Evolutionary conservation across 768 basidiomycete genomes (phyloP), one percentile per base, ranked within the genome.

Genomic region (Trametes cingulata): DNA sequence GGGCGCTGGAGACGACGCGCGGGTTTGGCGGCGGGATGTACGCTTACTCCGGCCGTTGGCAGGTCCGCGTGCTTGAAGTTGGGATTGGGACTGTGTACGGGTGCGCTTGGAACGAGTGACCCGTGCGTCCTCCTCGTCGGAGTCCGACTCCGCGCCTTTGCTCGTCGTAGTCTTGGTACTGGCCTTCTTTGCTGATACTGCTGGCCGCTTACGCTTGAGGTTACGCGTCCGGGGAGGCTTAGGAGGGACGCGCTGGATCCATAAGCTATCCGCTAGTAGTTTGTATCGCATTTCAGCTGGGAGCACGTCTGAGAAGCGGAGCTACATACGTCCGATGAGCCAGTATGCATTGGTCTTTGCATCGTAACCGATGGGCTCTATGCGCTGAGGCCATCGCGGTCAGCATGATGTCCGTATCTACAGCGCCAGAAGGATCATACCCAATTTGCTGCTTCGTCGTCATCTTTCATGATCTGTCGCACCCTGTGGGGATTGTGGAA

Each of bases 311-410:
- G n/a, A n/a, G n/a, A n/a, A n/a, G n/a, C n/a, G n/a, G n/a, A n/a
- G 19, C 29, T 36, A 76, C 81, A 37, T 74, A 89, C 89, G 80
- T 42, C 93, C 92, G 63, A 95, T 90, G 22, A 93, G 73, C 91
- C 91, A 93, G 69, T 93, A 94, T 0, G 88, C 86, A 70, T 93
- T 92, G 7, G 76, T 77, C 68, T 87, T 86, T 40, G 82, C 81
- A 66, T 94, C 93, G 64, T 90, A 92, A 6, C 93, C 93, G 61
- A 94, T 83, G 9, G 93, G 92, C 67, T 93, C 90, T 56, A 89
- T 85, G 24, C 93, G 87, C 93, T 95, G 57, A 39, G 5, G 17
- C 46, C 22, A 24, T 5, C 41, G 51, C 58, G 59, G 22, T 33
- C 22, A 51, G 46, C 3, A 19, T 3, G 19, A 13, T 8, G 40